Evolutionary conservation across 176 grass and related monocot species (phyloP).

Genomic region (Carex kokanica): DNA sequence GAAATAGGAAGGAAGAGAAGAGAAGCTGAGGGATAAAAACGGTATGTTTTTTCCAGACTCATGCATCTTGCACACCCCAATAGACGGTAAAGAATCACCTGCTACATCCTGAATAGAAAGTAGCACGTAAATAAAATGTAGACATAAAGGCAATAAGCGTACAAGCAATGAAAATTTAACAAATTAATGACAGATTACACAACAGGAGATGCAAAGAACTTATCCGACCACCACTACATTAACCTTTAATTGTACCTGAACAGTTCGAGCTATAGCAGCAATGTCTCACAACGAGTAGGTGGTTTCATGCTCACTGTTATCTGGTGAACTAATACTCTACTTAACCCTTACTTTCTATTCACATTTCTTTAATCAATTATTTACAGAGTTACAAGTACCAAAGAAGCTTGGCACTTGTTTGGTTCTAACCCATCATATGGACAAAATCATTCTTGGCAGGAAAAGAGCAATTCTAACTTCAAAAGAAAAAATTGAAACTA

Average conservation of each 20-base stretch:
- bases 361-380: neutral
- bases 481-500: neutral
- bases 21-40: constrained; percentile 55
- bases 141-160: neutral
- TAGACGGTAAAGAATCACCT: constrained; percentile 26
- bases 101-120: constrained; percentile 45
- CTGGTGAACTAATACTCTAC: neutral
- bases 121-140: neutral
- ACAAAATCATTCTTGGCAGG: neutral
- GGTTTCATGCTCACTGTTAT: neutral
- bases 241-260: neutral
- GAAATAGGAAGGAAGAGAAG: constrained; percentile 63
- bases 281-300: neutral
- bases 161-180: neutral
- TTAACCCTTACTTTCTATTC: neutral
- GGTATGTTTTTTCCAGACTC: constrained; percentile 33
- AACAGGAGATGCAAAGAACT: neutral
- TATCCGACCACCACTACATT: neutral
- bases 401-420: constrained; percentile 3
- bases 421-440: neutral
- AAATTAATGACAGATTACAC: neutral
- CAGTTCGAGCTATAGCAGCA: neutral
- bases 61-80: constrained; percentile 58
- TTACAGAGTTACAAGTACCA: neutral
- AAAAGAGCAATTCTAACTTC: neutral